These are phyloP conservation scores for Pseudocercospora musae DNA, from an alignment of 2,329 filamentous ascomycete genomes.

Conservation along the genomic window DNA sequence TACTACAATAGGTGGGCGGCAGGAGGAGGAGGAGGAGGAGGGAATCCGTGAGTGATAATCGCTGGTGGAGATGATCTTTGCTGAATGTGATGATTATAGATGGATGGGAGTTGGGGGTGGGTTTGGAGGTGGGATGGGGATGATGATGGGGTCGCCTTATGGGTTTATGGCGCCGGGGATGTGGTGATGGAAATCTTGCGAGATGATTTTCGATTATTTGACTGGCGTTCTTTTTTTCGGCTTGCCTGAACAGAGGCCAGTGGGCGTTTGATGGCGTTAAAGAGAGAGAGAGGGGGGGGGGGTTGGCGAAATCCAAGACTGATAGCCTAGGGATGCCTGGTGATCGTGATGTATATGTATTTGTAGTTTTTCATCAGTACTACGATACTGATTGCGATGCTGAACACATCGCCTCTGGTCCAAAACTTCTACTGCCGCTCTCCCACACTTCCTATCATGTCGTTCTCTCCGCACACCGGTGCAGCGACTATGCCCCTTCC, in stretches of 20 bases:
- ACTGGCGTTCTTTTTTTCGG: not conserved
- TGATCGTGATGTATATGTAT: conserved; percentile 1
- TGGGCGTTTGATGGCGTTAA: not conserved
- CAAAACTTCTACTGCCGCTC: not conserved
- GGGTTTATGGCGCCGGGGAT: conserved; percentile 1
- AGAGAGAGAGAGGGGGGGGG: too few relatives aligned
- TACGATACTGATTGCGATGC: conserved; percentile 1
- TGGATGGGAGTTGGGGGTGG: conserved; percentile 1
- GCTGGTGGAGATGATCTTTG: too few relatives aligned
- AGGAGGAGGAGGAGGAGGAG: not conserved
- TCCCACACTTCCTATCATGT: not conserved
- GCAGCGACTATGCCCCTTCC: not conserved
- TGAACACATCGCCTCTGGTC: not conserved
- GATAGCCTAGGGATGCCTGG: not conserved
- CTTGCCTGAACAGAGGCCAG: not conserved
- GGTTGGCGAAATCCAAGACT: not conserved
- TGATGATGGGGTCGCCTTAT: conserved; percentile 3
- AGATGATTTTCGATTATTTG: not conserved
- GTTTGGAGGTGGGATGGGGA: not conserved
- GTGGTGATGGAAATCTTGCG: not conserved
- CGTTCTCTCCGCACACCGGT: not conserved
- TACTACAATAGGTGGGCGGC: not conserved
- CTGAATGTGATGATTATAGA: not conserved
- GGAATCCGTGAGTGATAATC: not conserved
- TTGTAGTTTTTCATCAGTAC: not conserved